Evolutionary conservation across 805 yeast species (phyloP).

Genomic region (Lachancea dasiensis): DNA sequence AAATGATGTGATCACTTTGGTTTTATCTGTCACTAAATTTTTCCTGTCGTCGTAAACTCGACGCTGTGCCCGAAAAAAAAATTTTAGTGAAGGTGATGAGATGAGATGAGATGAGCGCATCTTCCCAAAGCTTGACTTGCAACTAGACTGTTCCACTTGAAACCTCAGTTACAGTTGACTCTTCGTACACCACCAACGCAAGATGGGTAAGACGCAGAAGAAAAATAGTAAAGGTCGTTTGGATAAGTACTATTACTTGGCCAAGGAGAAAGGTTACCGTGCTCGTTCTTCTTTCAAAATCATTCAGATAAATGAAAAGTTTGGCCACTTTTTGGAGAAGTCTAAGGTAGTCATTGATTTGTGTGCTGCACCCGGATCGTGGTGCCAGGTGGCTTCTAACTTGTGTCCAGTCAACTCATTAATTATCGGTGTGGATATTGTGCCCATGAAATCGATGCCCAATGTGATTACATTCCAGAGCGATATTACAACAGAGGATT

Average conservation of each 20-base stretch:
- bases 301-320: slow-evolving; percentile 91
- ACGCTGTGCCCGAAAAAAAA: slow-evolving; percentile 7
- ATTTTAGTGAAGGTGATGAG: slow-evolving; percentile 10
- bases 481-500: slow-evolving; percentile 97
- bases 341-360: slow-evolving; percentile 94
- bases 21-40: background rate
- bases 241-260: slow-evolving; percentile 92
- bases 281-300: slow-evolving; percentile 98
- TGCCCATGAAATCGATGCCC: slow-evolving; percentile 94
- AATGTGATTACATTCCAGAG: slow-evolving; percentile 91
- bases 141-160: too few species aligned
- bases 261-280: slow-evolving; percentile 96
- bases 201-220: slow-evolving; percentile 89
- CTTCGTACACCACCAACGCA: background rate
- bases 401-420: slow-evolving; percentile 88
- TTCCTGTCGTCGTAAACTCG: slow-evolving; percentile 2
- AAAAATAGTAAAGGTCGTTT: slow-evolving; percentile 98
- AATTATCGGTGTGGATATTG: slow-evolving; percentile 98
- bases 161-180: background rate
- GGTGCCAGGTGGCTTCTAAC: slow-evolving; percentile 98
- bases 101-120: slow-evolving; percentile 10
- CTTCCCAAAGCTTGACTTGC: too few species aligned
- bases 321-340: slow-evolving; percentile 89
- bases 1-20: background rate
- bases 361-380: slow-evolving; percentile 99